Evolutionary conservation across 768 basidiomycete species (phyloP).

Genomic region (Mycena filopes): DNA sequence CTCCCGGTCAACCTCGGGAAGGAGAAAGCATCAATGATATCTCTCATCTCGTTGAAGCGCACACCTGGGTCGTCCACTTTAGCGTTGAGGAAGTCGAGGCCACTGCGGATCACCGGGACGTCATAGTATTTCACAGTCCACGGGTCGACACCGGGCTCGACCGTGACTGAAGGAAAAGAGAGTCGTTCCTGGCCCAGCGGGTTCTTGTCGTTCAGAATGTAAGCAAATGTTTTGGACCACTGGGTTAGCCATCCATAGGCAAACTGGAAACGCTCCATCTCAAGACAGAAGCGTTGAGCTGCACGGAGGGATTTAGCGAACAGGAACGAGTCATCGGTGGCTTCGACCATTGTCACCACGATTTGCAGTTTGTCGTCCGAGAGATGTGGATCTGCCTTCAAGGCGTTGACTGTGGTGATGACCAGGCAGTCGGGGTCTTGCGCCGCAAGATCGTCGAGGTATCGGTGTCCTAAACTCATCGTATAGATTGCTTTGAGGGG

Average conservation of each 20-base stretch:
- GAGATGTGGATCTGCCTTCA: slow-evolving; percentile 29
- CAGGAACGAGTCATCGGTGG: slow-evolving; percentile 6
- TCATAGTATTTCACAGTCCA: neutral
- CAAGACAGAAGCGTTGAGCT: neutral
- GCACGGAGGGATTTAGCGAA: slow-evolving; percentile 10
- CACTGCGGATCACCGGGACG: slow-evolving; percentile 1
- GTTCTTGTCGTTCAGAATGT: neutral
- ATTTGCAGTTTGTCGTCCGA: neutral
- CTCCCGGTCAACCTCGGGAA: slow-evolving; percentile 6
- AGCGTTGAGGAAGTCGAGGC: slow-evolving; percentile 12
- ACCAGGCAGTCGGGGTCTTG: slow-evolving; percentile 18
- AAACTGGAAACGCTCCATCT: slow-evolving; percentile 20
- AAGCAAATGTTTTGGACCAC: slow-evolving; percentile 8
- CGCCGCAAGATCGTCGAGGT: slow-evolving; percentile 30
- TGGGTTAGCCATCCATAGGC: slow-evolving; percentile 27
- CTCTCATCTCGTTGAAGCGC: slow-evolving; percentile 3
- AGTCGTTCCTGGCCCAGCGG: neutral
- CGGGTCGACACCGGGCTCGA: slow-evolving; percentile 7
- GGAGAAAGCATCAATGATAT: slow-evolving; percentile 12
- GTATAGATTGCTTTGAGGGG: slow-evolving; percentile 43
- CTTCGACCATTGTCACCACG: slow-evolving; percentile 6
- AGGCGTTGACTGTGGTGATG: neutral
- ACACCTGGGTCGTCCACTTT: slow-evolving; percentile 14
- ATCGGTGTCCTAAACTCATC: slow-evolving; percentile 36
- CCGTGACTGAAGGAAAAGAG: neutral